Conservation (phyloP, 2,329 filamentous ascomycete genomes). For the Xylariaceae sp. region DNA sequence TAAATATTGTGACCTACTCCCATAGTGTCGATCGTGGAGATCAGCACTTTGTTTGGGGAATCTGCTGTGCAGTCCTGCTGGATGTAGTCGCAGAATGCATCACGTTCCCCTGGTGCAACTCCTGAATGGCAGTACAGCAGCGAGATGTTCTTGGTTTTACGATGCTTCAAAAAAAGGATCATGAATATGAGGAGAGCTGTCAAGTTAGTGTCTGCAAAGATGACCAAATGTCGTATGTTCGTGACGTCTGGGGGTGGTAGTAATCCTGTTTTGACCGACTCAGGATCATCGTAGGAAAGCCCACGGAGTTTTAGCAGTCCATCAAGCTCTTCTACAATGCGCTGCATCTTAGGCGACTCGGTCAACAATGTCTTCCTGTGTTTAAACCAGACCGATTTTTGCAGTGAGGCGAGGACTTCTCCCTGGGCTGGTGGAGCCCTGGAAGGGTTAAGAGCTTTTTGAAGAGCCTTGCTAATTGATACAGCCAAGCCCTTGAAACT, state of each 20-base stretch:
- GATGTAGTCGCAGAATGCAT: not conserved
- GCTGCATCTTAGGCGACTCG: too few relatives aligned
- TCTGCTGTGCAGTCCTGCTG: not conserved
- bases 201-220: slow-evolving; percentile 3
- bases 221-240: slow-evolving; percentile 3
- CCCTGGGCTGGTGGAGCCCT: too few relatives aligned
- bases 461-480: too few relatives aligned
- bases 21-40: slow-evolving; percentile 2
- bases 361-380: too few relatives aligned
- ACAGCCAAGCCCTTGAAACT: too few relatives aligned
- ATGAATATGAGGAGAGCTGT: slow-evolving; percentile 11
- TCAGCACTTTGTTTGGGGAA: slow-evolving; percentile 5
- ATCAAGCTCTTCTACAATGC: not conserved
- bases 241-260: slow-evolving; percentile 6
- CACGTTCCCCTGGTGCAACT: not conserved
- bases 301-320: not conserved
- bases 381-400: too few relatives aligned
- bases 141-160: not conserved
- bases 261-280: not conserved
- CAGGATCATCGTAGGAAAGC: not conserved
- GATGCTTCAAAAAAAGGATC: slow-evolving; percentile 1
- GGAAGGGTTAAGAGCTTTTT: too few relatives aligned
- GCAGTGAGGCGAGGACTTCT: too few relatives aligned
- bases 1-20: slow-evolving; percentile 11
- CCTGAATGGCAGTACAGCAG: slow-evolving; percentile 10